Conservation (phyloP, 257 asterid species). For the Orobanche coerulescens region DNA sequence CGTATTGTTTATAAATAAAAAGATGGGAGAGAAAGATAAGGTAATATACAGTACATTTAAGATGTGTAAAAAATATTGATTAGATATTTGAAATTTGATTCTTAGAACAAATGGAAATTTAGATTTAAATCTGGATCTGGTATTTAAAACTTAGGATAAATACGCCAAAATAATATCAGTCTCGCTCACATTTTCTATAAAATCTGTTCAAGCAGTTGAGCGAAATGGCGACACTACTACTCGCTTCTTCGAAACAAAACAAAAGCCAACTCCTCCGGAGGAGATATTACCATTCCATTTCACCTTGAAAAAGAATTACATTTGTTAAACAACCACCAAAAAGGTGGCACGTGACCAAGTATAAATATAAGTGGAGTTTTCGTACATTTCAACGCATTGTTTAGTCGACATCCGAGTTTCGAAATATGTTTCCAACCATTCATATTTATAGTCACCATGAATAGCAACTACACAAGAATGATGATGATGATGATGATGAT, state of each 20-base stretch:
- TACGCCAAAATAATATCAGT: no score
- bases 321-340: neutral
- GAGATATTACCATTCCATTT: neutral
- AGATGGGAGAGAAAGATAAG: no score
- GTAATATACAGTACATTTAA: no score
- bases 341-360: neutral
- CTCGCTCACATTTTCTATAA: neutral
- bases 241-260: neutral
- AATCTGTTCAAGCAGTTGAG: neutral
- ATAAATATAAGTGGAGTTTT: conserved; percentile 4
- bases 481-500: no score
- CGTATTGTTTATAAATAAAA: no score
- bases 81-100: no score
- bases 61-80: no score
- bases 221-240: neutral
- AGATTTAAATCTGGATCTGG: no score
- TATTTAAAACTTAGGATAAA: no score
- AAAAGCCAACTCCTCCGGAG: neutral
- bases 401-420: conserved; percentile 26
- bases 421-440: conserved; percentile 18
- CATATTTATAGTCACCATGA: neutral
- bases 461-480: conserved; percentile 4
- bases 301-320: neutral
- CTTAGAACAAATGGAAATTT: no score
- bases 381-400: conserved; percentile 18